Percentiles rank a stretch among this genome's conserved stretches.
These are phyloP conservation scores for Annulohypoxylon nitens DNA, from an alignment of 495 filamentous ascomycete genomes.

Conservation along the genomic window DNA sequence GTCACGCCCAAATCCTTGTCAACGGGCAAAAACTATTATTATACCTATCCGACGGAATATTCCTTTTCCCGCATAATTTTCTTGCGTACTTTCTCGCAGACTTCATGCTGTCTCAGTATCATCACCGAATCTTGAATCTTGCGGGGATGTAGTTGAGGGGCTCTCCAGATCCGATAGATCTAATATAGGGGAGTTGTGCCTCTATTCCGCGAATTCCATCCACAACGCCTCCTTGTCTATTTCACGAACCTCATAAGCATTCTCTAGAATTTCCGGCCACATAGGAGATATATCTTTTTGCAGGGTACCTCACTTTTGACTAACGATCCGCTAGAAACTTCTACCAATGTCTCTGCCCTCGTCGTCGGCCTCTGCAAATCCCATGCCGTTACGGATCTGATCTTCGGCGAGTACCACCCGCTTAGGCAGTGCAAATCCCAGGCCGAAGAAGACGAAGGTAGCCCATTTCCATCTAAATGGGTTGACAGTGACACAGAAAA, in stretches of 20 bases:
- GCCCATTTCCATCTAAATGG: conserved; percentile 89
- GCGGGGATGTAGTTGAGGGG: neutral
- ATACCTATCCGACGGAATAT: neutral
- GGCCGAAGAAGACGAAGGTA: conserved; percentile 82
- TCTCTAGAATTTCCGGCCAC: neutral
- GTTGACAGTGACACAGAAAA: conserved; percentile 81
- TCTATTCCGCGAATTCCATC: neutral
- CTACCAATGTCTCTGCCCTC: conserved; percentile 53
- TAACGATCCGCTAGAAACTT: conserved; percentile 74
- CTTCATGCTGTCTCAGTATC: neutral
- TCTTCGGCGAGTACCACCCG: conserved; percentile 76
- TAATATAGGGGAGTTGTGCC: neutral
- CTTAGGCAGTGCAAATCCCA: conserved; percentile 75
- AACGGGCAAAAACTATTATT: neutral
- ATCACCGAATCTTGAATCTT: neutral
- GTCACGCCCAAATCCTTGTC: neutral
- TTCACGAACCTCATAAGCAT: neutral
- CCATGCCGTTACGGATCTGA: conserved; percentile 61
- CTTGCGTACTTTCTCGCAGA: neutral
- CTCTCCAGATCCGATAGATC: too few relatives aligned
- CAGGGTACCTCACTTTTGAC: conserved; percentile 49
- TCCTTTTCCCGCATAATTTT: neutral
- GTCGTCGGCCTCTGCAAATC: conserved; percentile 45
- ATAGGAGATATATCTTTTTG: neutral
- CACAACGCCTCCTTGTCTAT: neutral